Evolutionary conservation across 108 stramenopile genomes (phyloP), one percentile per base, ranked within the genome.

Genomic region (Cyclotella baltica): DNA sequence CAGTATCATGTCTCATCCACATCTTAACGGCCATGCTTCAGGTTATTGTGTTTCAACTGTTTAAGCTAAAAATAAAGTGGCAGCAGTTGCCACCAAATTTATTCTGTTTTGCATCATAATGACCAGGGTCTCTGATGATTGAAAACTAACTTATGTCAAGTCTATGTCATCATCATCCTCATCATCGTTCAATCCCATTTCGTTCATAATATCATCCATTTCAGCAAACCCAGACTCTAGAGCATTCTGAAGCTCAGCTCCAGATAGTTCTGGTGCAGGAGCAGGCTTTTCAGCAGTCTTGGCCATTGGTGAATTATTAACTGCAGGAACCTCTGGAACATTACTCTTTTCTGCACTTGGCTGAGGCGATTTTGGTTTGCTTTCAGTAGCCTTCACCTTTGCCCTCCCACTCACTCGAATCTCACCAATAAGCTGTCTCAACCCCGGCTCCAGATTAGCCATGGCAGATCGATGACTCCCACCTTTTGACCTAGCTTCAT

Each of bases 351-450:
- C 64, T 37, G 31, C 22, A 33, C 47, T 23, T 22, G 64, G 22
- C 5, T n/a, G 5, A 35, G 58, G n/a, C 3, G 75, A 74, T 43
- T 0, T 72, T 15, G 23, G 72, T 61, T 58, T 80, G 28, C 35
- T 80, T 64, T 36, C 77, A 37, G 35, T 70, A 50, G 23, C 71
- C 72, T 64, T 70, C n/a, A n/a, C n/a, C 73, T 82, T 72, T 0
- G 93, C 94, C 23, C 88, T 82, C 31, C 94, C 94, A 68, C 79
- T 89, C 8, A 95, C 35, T 22, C 92, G 86, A 57, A 95, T 83
- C 46, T 83, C 81, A 16, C 20, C 19, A 13, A 92, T 68, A 58
- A 95, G 57, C 35, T 76, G 79, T 11, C 90, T 81, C 70, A 95
- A 38, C 15, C 71, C 58, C 5, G 87, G 79, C 55, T 88, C 84